phyloP scores from a whole-genome alignment of 257 asterid genomes.

The Marsdenia floribunda region DNA sequence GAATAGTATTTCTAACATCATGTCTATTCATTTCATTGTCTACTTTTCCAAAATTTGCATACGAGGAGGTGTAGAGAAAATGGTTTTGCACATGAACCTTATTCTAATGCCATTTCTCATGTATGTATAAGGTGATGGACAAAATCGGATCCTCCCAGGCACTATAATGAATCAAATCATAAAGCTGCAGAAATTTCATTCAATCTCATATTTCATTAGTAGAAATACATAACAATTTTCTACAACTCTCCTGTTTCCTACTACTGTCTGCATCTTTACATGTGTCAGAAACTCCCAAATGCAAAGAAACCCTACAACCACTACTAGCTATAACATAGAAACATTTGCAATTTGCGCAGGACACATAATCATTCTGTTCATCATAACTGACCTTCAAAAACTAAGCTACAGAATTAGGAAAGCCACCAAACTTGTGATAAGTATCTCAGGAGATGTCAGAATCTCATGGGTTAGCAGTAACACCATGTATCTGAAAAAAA shows the following conservation, averaged over 20 bases:
- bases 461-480: constrained; percentile 39
- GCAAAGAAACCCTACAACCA: constrained; percentile 1
- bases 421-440: constrained; percentile 21
- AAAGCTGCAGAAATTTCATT: constrained; percentile 7
- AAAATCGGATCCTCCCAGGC: background rate
- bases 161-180: background rate
- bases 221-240: constrained; percentile 2
- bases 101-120: no score
- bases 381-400: constrained; percentile 25
- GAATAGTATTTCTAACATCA: no score
- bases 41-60: background rate
- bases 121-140: background rate
- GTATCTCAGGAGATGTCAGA: constrained; percentile 27
- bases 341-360: constrained; percentile 20
- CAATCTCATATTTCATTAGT: constrained; percentile 3
- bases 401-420: constrained; percentile 23
- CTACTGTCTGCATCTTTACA: constrained; percentile 26
- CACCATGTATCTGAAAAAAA: constrained; percentile 41
- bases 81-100: background rate
- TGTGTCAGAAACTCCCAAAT: constrained; percentile 19
- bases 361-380: constrained; percentile 15
- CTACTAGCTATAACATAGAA: constrained; percentile 19
- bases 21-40: background rate
- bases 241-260: constrained; percentile 19
- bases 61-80: background rate